Base-by-base conservation (phyloP, 2,329 filamentous ascomycete genomes). In the Aspergillus sp. region DNA sequence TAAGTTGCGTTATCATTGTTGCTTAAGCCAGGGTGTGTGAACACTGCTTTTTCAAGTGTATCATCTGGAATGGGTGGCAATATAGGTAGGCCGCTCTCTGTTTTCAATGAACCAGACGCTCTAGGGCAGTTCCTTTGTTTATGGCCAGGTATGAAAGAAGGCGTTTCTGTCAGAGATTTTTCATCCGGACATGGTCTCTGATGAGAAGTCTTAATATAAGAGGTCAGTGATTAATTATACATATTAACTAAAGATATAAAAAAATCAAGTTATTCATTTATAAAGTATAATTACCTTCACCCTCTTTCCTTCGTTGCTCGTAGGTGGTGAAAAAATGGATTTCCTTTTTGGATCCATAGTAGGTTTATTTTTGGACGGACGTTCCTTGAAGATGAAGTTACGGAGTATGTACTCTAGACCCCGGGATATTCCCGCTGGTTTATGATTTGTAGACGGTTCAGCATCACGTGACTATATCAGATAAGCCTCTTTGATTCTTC, bases 51-150 rank as follows among this genome's bases (percentile, higher is more conserved):
- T 56, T 83, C 79, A 12, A 90, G 72, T 26, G 71, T 66, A 0
- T 74, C 68, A 52, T 88, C 77, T 4, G 73, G 58, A 43, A 88
- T 78, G 7, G 69, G 61, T 3, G 86, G 86, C 1, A 88, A 67
- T 2, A 44, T 29, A 4, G 66, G 64, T 4, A 58, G 42, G 5
- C 3, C 4, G 7, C 30, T 34, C 29, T 32, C 29, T 33, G 30
- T 5, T 9, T 38, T 7, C 34, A 26, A 12, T 29, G 19, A n/a
- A 12, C n/a, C 33, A 10, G 41, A 40, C 7, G 19, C n/a, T 29
- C 47, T 12, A 6, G n/a, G 39, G 41, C 10, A 40, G 8, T 35
- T 30, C 42, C 9, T 19, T 19, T 19, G 19, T 19, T 10, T 3
- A 12, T 36, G 26, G 10, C 27, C 36, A 47, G 39, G 29, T 28